These are phyloP conservation scores for Candida montana DNA, from an alignment of 805 yeast species.

Conservation along the genomic window DNA sequence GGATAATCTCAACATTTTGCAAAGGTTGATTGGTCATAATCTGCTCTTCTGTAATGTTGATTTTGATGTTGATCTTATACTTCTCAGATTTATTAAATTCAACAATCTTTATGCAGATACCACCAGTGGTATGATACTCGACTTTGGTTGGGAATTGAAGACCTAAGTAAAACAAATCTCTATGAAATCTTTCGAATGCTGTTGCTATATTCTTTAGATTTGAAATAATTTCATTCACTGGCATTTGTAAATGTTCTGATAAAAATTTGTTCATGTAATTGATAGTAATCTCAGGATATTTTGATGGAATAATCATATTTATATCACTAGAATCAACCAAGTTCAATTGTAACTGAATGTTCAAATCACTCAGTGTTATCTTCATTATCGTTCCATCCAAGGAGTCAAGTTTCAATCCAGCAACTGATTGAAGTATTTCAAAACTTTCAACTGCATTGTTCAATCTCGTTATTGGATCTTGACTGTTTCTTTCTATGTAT, in stretches of 20 bases:
- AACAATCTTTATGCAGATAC: conserved; percentile 10
- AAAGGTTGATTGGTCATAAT: conserved; percentile 6
- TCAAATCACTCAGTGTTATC: conserved; percentile 6
- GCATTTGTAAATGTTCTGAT: background rate
- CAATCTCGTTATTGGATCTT: conserved; percentile 18
- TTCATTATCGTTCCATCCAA: conserved; percentile 10
- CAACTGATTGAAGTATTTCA: conserved; percentile 10
- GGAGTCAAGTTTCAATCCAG: conserved; percentile 13
- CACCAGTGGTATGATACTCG: conserved; percentile 4
- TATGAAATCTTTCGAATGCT: conserved; percentile 8
- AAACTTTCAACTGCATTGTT: conserved; percentile 6
- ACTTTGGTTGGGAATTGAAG: conserved; percentile 12
- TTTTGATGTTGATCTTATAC: conserved; percentile 14
- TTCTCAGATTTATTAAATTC: conserved; percentile 16
- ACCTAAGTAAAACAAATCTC: conserved; percentile 17
- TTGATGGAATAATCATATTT: conserved; percentile 6
- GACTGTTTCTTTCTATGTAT: conserved; percentile 16
- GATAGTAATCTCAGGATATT: conserved; percentile 7
- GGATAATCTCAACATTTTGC: background rate
- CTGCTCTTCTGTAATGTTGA: conserved; percentile 11
- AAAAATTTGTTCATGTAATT: conserved; percentile 8
- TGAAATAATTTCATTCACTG: conserved; percentile 4
- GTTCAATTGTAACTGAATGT: conserved; percentile 10
- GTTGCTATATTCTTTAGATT: conserved; percentile 6
- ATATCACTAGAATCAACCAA: conserved; percentile 3